phyloP scores from a whole-genome alignment of 371 early-diverging fungal species.

The Mortierella sp. region DNA sequence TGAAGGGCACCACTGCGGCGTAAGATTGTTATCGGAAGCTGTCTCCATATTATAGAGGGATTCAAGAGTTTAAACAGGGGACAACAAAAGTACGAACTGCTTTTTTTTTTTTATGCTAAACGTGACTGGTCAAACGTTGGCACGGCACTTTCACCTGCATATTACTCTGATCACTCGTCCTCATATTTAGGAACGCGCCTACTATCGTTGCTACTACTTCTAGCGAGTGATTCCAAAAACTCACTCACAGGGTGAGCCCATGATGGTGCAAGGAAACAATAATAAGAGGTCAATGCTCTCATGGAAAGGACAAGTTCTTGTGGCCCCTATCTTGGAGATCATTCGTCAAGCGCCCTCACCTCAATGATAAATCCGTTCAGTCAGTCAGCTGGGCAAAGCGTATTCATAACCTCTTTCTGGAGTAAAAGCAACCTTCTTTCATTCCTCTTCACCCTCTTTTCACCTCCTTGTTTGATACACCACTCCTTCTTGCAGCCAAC shows the following conservation, averaged over 20 bases:
- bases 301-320: neutral
- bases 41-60: neutral
- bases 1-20: neutral
- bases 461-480: too few species aligned
- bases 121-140: neutral
- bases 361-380: too few species aligned
- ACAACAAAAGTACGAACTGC: neutral
- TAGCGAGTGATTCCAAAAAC: neutral
- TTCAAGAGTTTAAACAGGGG: neutral
- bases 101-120: neutral
- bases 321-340: slow-evolving; percentile 3
- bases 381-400: slow-evolving; percentile 1
- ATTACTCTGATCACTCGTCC: neutral
- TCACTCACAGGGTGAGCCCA: neutral
- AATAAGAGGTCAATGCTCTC: neutral
- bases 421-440: neutral
- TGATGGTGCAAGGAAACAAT: neutral
- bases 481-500: too few species aligned
- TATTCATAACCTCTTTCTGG: neutral
- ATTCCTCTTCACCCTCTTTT: neutral
- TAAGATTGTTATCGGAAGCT: neutral
- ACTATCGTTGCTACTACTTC: neutral
- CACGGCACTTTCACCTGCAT: neutral
- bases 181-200: too few species aligned
- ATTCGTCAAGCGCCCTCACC: too few species aligned